Conservation (phyloP, 2,329 filamentous ascomycete genomes). For the Ramularia endophylla region DNA sequence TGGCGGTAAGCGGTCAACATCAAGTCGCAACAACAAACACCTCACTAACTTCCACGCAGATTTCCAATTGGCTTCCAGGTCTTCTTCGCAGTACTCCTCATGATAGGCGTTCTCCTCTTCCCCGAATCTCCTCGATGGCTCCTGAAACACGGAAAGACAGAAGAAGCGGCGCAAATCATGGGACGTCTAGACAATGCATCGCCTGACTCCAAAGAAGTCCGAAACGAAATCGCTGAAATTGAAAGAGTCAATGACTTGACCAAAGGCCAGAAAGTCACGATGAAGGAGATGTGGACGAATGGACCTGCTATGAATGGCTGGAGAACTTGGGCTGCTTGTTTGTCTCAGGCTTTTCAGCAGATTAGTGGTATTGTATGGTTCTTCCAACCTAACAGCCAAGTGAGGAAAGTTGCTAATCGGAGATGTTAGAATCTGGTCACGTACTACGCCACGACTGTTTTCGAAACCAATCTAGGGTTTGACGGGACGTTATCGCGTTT, state of each 20-base stretch:
- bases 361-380: slow-evolving; percentile 23
- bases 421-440: slow-evolving; percentile 16
- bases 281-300: slow-evolving; percentile 31
- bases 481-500: slow-evolving; percentile 31
- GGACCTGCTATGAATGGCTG: slow-evolving; percentile 33
- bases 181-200: too few species aligned
- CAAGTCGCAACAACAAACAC: too few species aligned
- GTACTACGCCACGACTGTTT: slow-evolving; percentile 46
- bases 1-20: too few species aligned
- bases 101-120: slow-evolving; percentile 44
- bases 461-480: slow-evolving; percentile 45
- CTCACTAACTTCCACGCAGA: slow-evolving; percentile 49
- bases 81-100: slow-evolving; percentile 49
- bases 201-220: slow-evolving; percentile 29
- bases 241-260: slow-evolving; percentile 33
- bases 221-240: slow-evolving; percentile 31
- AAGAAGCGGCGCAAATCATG: too few species aligned
- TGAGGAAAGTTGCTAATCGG: slow-evolving; percentile 3
- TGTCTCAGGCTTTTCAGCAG: slow-evolving; percentile 44
- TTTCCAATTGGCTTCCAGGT: slow-evolving; percentile 55
- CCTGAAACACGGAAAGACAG: slow-evolving; percentile 2
- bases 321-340: slow-evolving; percentile 37
- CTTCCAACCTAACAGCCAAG: slow-evolving; percentile 1
- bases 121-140: slow-evolving; percentile 55
- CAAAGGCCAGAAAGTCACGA: slow-evolving; percentile 25